phyloP scores from a whole-genome alignment of 169 alveolate species.

The Plasmodium reichenowi region DNA sequence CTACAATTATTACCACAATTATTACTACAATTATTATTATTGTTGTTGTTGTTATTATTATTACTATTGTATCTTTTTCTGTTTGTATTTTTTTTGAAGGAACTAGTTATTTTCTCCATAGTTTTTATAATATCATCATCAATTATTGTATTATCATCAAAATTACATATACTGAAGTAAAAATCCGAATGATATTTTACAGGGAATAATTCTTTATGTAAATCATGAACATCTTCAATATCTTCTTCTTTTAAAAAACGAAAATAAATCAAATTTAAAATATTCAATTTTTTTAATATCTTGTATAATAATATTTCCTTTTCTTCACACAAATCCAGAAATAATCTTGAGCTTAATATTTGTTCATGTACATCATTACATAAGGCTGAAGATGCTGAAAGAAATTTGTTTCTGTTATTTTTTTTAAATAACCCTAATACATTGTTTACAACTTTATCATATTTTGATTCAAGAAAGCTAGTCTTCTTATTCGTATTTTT shows the following conservation, averaged over 20 bases:
- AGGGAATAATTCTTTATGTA: constrained; percentile 69
- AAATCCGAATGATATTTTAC: constrained; percentile 73
- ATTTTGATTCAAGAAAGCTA: constrained; percentile 61
- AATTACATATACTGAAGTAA: constrained; percentile 73
- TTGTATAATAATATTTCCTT: constrained; percentile 59
- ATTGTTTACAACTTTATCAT: constrained; percentile 63
- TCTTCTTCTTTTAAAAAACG: constrained; percentile 74
- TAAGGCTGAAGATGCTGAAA: constrained; percentile 71
- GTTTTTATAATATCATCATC: constrained; percentile 49
- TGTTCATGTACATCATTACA: constrained; percentile 64
- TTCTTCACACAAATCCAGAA: constrained; percentile 63
- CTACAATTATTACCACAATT: not conserved
- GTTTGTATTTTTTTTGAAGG: not conserved
- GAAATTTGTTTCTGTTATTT: constrained; percentile 25
- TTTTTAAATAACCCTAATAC: constrained; percentile 54
- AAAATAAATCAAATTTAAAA: constrained; percentile 64
- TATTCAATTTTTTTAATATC: constrained; percentile 69
- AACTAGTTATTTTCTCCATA: constrained; percentile 37
- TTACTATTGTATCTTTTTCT: constrained; percentile 11
- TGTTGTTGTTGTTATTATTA: not conserved
- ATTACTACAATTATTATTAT: not conserved
- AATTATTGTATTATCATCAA: constrained; percentile 62
- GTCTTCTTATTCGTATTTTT: constrained; percentile 27
- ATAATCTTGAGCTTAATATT: constrained; percentile 56
- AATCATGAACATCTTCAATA: constrained; percentile 58